Conservation (phyloP, 1,284 basidiomycete genomes). For the Sphagnurus paluster region DNA sequence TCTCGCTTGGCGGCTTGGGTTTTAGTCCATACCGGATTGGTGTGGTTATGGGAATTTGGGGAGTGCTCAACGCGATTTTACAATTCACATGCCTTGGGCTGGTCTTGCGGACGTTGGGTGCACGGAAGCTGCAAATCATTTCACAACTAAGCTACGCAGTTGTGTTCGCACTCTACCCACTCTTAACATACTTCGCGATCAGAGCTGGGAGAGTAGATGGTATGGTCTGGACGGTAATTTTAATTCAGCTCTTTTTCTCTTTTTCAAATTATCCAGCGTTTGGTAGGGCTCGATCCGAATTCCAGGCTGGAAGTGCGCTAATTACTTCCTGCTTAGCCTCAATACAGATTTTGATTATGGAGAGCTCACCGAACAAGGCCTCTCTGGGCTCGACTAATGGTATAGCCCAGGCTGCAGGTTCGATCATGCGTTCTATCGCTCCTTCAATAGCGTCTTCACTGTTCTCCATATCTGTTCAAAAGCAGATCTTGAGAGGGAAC, state of each 20-base stretch:
- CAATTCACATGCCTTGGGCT: slow-evolving; percentile 25
- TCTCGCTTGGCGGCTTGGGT: slow-evolving; percentile 29
- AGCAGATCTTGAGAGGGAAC: too few species aligned
- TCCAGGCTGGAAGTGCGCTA: too few species aligned
- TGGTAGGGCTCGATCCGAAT: neutral
- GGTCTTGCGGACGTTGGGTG: slow-evolving; percentile 26
- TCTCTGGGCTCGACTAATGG: slow-evolving; percentile 28
- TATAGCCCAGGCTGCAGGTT: slow-evolving; percentile 26
- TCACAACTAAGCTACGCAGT: too few species aligned
- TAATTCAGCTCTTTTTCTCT: slow-evolving; percentile 17
- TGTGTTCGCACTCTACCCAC: slow-evolving; percentile 24
- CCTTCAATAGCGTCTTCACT: too few species aligned
- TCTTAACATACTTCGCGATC: slow-evolving; percentile 25
- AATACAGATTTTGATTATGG: slow-evolving; percentile 23
- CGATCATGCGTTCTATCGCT: slow-evolving; percentile 24
- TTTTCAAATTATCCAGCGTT: slow-evolving; percentile 17
- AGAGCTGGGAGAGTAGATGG: slow-evolving; percentile 19
- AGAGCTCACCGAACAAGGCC: slow-evolving; percentile 21
- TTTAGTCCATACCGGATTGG: slow-evolving; percentile 33
- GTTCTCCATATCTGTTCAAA: too few species aligned
- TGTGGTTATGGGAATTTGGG: slow-evolving; percentile 27
- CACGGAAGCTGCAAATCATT: slow-evolving; percentile 21
- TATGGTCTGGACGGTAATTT: slow-evolving; percentile 20
- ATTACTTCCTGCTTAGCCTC: slow-evolving; percentile 17
- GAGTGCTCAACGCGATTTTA: slow-evolving; percentile 27